Conservation (phyloP, 306 rosid species). For the Lathyrus tuberosus region DNA sequence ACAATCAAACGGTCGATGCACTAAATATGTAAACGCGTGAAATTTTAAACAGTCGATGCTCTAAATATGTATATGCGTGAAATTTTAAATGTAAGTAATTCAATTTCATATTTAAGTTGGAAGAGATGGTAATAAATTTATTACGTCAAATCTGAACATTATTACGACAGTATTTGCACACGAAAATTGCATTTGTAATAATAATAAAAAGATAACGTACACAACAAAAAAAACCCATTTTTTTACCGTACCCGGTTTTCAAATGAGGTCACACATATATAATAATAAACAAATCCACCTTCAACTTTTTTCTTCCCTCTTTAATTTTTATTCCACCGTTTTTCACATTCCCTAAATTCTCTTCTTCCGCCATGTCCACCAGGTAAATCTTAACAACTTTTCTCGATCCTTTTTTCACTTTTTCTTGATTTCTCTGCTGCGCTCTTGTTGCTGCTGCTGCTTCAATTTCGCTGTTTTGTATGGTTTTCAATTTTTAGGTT, state of each 20-base stretch:
- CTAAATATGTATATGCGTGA: too few species aligned
- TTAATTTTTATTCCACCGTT: not conserved
- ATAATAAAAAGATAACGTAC: not conserved
- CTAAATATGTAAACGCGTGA: too few species aligned
- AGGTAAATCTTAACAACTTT: constrained; percentile 45
- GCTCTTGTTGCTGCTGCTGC: not conserved
- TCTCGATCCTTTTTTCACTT: not conserved
- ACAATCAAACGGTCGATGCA: too few species aligned
- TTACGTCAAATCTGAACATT: too few species aligned
- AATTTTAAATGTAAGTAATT: too few species aligned
- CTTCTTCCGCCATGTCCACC: constrained; percentile 56
- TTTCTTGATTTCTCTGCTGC: not conserved
- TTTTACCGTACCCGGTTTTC: constrained; percentile 4
- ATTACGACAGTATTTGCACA: not conserved
- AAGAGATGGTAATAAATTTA: too few species aligned
- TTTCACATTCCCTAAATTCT: constrained; percentile 1
- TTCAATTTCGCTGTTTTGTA: not conserved
- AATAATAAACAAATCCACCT: not conserved
- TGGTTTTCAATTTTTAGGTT: not conserved
- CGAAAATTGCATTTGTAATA: not conserved
- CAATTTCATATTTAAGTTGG: too few species aligned
- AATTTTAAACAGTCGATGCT: too few species aligned
- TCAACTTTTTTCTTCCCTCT: not conserved
- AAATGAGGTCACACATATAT: constrained; percentile 24
- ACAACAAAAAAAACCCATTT: not conserved